Evolutionary conservation across 371 early-diverging fungal genomes (phyloP), one percentile per base, ranked within the genome.

Genomic region (Zychaea mexicana): DNA sequence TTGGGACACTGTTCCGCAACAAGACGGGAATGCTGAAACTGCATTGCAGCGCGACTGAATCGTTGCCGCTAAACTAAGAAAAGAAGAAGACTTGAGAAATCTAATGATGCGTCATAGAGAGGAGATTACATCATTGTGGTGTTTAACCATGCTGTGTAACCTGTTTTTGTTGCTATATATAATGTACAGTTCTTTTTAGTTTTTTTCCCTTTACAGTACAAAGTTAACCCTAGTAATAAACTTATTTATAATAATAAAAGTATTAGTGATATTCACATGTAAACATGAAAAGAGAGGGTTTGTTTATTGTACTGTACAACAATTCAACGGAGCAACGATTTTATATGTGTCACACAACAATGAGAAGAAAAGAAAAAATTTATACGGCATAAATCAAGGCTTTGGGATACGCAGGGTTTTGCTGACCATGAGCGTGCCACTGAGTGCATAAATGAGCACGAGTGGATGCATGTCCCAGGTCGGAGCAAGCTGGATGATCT

Each of bases 391-490:
- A 36, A 36, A 19, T 64, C 71, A 90, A 39, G 85, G 76, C 69
- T 90, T 90, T 28, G 90, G 88, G 31, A 90, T 88, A 59, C 81
- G 83, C 58, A 88, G 77, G 1, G 90, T 86, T 65, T 85, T 84
- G 66, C 84, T 90, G 62, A 93, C 90, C 93, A 95, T 94, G 12
- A 89, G 73, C 2, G 93, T 86, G 13, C 95, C 96, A 66, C 88
- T 90, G 28, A 91, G 45, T 13, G 81, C 92, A 76, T 88, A 95
- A 59, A 92, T 70, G n/a, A 90, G 71, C 2, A 90, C 91, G 56
- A 93, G 71, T 31, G 92, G 93, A 73, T 94, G 93, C 36, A 93
- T 71, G 19, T 85, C 86, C 78, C 85, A 89, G 24, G 66, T 73
- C 26, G 53, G 55, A 28, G 67, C 68, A 10, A 77, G 49, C 69